Percentiles rank a stretch among this genome's conserved stretches.
These are phyloP conservation scores for Cerrena zonata DNA, from an alignment of 1,284 basidiomycete species.

Conservation along the genomic window DNA sequence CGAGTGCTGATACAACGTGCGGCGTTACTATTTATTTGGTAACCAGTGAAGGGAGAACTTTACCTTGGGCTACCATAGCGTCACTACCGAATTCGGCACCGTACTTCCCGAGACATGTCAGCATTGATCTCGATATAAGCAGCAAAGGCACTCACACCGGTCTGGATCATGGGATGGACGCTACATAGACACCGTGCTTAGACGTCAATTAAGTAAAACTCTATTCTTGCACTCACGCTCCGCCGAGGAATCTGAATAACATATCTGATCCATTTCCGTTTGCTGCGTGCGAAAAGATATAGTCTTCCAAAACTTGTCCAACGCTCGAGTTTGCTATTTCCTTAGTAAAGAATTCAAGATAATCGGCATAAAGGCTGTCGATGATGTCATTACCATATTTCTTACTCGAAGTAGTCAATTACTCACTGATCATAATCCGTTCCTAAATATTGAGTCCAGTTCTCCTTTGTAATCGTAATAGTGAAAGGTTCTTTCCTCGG, in stretches of 20 bases:
- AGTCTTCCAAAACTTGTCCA: constrained; percentile 42
- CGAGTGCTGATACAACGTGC: constrained; percentile 35
- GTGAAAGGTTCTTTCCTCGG: constrained; percentile 29
- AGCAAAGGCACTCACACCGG: constrained; percentile 41
- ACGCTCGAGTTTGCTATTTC: constrained; percentile 41
- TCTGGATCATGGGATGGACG: constrained; percentile 59
- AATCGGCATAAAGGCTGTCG: constrained; percentile 47
- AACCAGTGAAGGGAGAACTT: constrained; percentile 4
- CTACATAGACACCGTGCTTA: constrained; percentile 23
- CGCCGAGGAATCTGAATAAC: constrained; percentile 51
- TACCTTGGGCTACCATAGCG: constrained; percentile 50
- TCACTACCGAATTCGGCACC: constrained; percentile 56
- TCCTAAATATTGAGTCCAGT: constrained; percentile 54
- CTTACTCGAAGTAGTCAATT: not conserved
- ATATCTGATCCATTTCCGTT: constrained; percentile 47
- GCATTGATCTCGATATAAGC: not conserved
- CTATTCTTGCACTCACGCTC: constrained; percentile 38
- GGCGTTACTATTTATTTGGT: not conserved
- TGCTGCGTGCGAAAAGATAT: constrained; percentile 46
- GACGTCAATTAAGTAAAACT: not conserved
- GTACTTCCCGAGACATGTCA: constrained; percentile 32
- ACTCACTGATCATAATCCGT: constrained; percentile 40
- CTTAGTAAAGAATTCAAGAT: constrained; percentile 51
- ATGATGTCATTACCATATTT: constrained; percentile 2
- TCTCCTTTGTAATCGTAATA: constrained; percentile 37